Evolutionary conservation across 2,329 filamentous ascomycete genomes (phyloP), one percentile per base, ranked within the genome.

Genomic region (Cadophora sp.): DNA sequence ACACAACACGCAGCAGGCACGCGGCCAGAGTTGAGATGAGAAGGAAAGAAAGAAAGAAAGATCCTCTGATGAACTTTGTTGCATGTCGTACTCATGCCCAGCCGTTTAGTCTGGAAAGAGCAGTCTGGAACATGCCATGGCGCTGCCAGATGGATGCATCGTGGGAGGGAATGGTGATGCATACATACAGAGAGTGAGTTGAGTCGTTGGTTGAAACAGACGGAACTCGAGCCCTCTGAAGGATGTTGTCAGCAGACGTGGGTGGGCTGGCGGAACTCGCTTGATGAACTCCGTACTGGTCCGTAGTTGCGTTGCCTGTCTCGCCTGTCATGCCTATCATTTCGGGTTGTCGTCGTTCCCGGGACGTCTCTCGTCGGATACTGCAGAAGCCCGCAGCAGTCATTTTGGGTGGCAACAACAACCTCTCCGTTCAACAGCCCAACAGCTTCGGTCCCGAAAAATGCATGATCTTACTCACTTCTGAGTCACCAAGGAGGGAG

Each of bases 401-500:
- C 62, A 40, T 4, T 27, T 27, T 29, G 37, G 62, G 62, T 64
- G 50, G 62, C 62, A 56, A 56, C 50, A 64, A 56, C 50, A 64
- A 53, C 19, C 27, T 64, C 29, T 19, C 22, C 7, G 22, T 29
- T n/a, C 31, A 56, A 64, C 48, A 56, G 22, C n/a, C 24, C n/a
- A 9, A 19, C 16, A 62, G 43, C 19, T 19, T 56, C 48, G 62
- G 48, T 55, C 48, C 62, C 48, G 48, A 64, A 19, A 22, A 11
- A 12, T 16, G 31, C n/a, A 27, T 43, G 12, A 24, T 26, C 6
- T 55, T 64, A 43, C 48, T 37, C 29, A 31, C 34, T 48, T 61
- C 56, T 68, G 69, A 71, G 40, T 71, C 69, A 71, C 58, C 37
- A 46, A 62, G 26, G n/a, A n/a, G n/a, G n/a, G n/a, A n/a, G n/a